Evolutionary conservation across 129 eudicot genomes (phyloP), one percentile per base, ranked within the genome.

Genomic region (Helichrysum umbraculigerum): DNA sequence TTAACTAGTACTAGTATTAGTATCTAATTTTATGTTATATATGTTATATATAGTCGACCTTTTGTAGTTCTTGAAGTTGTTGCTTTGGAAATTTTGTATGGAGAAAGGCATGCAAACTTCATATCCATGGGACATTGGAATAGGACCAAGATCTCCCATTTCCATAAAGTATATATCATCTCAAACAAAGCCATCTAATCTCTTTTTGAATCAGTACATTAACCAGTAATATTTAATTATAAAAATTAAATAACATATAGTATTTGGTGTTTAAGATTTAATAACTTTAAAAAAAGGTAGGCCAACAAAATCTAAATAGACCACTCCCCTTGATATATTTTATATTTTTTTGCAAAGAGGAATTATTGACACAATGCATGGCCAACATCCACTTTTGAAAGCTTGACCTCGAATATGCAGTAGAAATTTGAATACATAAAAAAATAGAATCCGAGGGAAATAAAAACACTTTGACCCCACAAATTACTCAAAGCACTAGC

Each of bases 401-500:
- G 79, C 75, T 68, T 67, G 75, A 58, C 83, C 75, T 73, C 32
- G 42, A 30, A 30, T 25, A 74, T 30, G 42, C 34, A 50, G 71
- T 74, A 42, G 57, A 80, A 52, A 32, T 80, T 80, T 80, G 79
- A 79, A 73, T 75, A 39, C 71, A 70, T 37, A 52, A 20, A 29
- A 52, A 20, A 29, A 37, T 64, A 82, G 90, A 83, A 86, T 83
- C 90, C 87, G 59, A 84, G 60, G 85, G 57, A 76, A 78, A 50
- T 51, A 5, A 70, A 25, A 81, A 62, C 58, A 51, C 44, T 78
- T 67, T 75, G 86, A 78, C 77, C 92, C 92, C 89, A 87, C 83
- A 54, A n/a, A n/a, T n/a, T n/a, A n/a, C 86, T 78, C 47, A 59
- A 29, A 41, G 39, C 74, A 71, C 72, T 34, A 79, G 14, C 78